Percentiles rank a stretch among this genome's conserved stretches.
These are phyloP conservation scores for Marasmius tenuissimus DNA, from an alignment of 1,284 basidiomycete species.

Conservation along the genomic window DNA sequence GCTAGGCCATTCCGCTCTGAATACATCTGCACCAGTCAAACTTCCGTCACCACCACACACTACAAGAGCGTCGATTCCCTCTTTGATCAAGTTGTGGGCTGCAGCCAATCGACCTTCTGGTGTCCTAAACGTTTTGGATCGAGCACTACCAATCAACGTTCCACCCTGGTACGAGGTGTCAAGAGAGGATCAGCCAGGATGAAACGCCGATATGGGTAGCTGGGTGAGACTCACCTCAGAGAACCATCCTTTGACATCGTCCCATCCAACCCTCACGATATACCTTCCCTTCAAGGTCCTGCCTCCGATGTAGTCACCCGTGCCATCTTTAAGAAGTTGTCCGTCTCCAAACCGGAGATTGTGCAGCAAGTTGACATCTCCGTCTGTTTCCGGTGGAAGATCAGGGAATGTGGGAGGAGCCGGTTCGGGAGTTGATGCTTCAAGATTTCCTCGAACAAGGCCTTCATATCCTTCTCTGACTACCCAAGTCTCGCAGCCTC, in stretches of 20 bases:
- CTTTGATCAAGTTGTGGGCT: constrained; percentile 89
- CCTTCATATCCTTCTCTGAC: constrained; percentile 98
- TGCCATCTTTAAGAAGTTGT: constrained; percentile 86
- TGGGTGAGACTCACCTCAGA: constrained; percentile 58
- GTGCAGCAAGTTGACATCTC: constrained; percentile 51
- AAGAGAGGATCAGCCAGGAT: background rate
- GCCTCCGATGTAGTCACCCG: constrained; percentile 73
- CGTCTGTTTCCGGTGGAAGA: constrained; percentile 15
- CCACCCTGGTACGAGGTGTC: constrained; percentile 64
- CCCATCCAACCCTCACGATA: constrained; percentile 97
- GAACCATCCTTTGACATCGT: constrained; percentile 96
- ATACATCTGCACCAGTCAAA: constrained; percentile 93
- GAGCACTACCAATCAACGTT: constrained; percentile 94
- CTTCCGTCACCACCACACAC: constrained; percentile 98
- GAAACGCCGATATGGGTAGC: background rate
- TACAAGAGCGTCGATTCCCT: constrained; percentile 95
- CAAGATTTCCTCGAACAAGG: constrained; percentile 73
- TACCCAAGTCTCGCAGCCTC: constrained; percentile 91
- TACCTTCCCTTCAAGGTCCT: constrained; percentile 86
- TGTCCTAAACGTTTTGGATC: constrained; percentile 87
- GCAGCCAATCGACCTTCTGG: constrained; percentile 85
- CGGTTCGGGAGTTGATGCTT: constrained; percentile 28
- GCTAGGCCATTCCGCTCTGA: constrained; percentile 91
- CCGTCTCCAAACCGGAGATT: constrained; percentile 92
- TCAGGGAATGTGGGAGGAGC: constrained; percentile 14